Base-by-base conservation (phyloP, 2,329 filamentous ascomycete genomes). In the Aspergillus thermomutatus region DNA sequence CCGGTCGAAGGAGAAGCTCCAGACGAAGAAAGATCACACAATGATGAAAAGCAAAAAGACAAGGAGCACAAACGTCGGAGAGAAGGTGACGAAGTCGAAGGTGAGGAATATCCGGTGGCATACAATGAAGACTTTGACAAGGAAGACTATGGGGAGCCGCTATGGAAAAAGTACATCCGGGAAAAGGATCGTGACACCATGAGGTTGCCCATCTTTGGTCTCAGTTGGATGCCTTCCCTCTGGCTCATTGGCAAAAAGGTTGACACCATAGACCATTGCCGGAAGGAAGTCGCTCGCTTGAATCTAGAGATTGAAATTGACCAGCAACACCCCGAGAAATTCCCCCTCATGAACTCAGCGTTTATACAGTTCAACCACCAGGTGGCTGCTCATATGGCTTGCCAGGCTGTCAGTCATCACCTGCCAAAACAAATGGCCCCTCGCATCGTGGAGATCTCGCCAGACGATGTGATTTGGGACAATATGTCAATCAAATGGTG, bases 321-420 rank as follows among this genome's bases (percentile, higher is more conserved):
- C 63, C 94, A 99, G 71, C 83, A 88, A 53, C 82, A 94, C 50
- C 88, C 90, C 0, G 92, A 97, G 63, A 86, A 88, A 4, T 97
- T 91, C 60, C 92, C 93, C 0, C 77, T 92, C 49, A 95, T 97
- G 92, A 96, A 90, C 67, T 96, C 93, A 0, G 94, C 94, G 0
- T 99, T 99, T 66, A 92, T 99, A 59, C 94, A 99, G 71, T 99
- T 99, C 81, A 96, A 99, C 69, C 89, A 97, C 69, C 94, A 99
- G 71, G 90, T 97, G 1, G 92, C 93, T 5, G 94, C 94, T 0
- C 94, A 99, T 68, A 97, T 99, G 94, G 94, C 93, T 56, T 97
- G 92, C 71, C 94, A 99, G 72, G 87, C 91, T 49, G 82, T 95
- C 48, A 92, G 89, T 41, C 92, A 97, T 71, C 94, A 99, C 67